A percentile compares a stretch with the other conserved stretches of the same genome.
Conservation (phyloP, 805 yeast genomes). For the Tetrapisispora fleetii region DNA sequence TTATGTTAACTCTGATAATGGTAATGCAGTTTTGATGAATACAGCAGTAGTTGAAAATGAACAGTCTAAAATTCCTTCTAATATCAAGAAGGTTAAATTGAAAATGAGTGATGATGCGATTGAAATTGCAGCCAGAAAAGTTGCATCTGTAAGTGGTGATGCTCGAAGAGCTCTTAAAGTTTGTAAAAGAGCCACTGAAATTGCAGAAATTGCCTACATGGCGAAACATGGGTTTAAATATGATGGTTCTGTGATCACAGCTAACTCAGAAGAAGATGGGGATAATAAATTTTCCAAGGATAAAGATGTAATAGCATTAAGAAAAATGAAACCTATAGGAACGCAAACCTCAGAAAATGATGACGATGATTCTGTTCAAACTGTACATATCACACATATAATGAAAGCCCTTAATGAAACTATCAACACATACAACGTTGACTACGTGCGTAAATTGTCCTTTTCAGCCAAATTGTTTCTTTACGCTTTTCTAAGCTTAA, state of each 20-base stretch:
- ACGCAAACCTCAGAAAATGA: not conserved
- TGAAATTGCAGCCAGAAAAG: conserved; percentile 85
- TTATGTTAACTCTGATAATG: conserved; percentile 30
- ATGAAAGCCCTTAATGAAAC: conserved; percentile 74
- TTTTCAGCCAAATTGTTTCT: conserved; percentile 63
- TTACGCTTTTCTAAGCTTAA: conserved; percentile 54
- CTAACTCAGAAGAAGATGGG: conserved; percentile 8
- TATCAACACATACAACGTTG: conserved; percentile 59
- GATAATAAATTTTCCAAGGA: conserved; percentile 14
- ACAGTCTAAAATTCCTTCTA: conserved; percentile 6
- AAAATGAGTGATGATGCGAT: conserved; percentile 59
- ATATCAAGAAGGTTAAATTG: conserved; percentile 26
- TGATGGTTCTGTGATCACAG: conserved; percentile 13
- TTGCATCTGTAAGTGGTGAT: conserved; percentile 95
- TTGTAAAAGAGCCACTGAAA: conserved; percentile 79
- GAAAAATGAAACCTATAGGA: not conserved
- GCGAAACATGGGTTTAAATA: conserved; percentile 27
- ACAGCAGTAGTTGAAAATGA: conserved; percentile 9
- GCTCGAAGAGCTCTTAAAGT: conserved; percentile 87
- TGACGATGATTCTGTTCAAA: conserved; percentile 31
- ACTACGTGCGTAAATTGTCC: conserved; percentile 49
- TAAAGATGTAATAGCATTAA: conserved; percentile 6
- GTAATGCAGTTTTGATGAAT: conserved; percentile 27
- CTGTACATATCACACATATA: conserved; percentile 64
- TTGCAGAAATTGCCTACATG: conserved; percentile 60